Evolutionary conservation across 2,329 filamentous ascomycete species (phyloP).

Genomic region (Teratosphaeria epicoccoides): DNA sequence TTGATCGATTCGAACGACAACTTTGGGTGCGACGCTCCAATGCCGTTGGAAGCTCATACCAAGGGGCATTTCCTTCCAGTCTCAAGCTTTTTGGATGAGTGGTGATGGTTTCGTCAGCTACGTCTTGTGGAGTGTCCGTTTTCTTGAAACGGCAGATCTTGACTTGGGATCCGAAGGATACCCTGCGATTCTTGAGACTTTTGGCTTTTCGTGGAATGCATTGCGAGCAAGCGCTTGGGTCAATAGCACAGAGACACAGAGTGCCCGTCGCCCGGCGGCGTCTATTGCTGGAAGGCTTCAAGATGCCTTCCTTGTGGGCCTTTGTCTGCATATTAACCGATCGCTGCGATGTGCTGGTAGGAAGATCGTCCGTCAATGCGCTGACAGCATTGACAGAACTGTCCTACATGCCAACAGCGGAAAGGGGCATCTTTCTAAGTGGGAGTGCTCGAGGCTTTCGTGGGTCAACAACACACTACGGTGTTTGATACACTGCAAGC

Average conservation of each 20-base stretch:
- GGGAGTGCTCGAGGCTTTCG: not conserved
- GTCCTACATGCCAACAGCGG: not conserved
- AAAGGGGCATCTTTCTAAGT: not conserved
- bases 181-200: not conserved
- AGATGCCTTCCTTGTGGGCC: not conserved
- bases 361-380: not conserved
- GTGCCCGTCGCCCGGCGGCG: not conserved
- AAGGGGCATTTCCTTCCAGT: not conserved
- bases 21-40: not conserved
- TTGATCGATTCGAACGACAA: not conserved
- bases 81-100: not conserved
- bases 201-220: not conserved
- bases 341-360: not conserved
- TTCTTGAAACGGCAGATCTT: not conserved
- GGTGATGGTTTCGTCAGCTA: not conserved
- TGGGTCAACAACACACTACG: not conserved
- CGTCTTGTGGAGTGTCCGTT: not conserved
- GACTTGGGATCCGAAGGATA: not conserved
- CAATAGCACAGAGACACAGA: not conserved
- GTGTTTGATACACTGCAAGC: not conserved
- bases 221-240: not conserved
- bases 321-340: not conserved
- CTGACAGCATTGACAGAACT: not conserved
- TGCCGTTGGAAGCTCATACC: not conserved
- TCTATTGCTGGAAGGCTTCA: not conserved